Percentiles rank a stretch among this genome's conserved stretches.
These are phyloP conservation scores for Olyra latifolia DNA, from an alignment of 176 grass and related monocot species.

Conservation along the genomic window DNA sequence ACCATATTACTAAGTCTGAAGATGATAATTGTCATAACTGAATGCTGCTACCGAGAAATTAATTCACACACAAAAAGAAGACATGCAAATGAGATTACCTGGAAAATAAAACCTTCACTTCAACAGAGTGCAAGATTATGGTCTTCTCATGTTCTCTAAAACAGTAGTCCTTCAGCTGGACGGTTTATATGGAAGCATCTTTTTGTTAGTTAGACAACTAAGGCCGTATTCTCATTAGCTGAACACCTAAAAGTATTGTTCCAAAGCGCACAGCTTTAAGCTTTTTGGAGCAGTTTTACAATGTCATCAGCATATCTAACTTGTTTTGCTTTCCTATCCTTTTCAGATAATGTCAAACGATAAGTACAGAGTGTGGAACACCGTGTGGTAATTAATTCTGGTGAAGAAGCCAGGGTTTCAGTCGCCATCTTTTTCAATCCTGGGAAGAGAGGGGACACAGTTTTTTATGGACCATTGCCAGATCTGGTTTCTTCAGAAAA, in stretches of 20 bases:
- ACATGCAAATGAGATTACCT: neutral
- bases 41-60: neutral
- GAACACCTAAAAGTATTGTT: neutral
- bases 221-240: neutral
- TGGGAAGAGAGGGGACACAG: constrained; percentile 46
- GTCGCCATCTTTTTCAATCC: constrained; percentile 69
- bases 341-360: constrained; percentile 80
- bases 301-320: neutral
- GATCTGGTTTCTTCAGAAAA: constrained; percentile 53
- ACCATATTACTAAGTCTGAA: neutral
- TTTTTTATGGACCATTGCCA: constrained; percentile 65
- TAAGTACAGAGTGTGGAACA: constrained; percentile 77
- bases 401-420: constrained; percentile 67
- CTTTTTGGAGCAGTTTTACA: neutral
- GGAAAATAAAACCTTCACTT: neutral
- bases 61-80: neutral
- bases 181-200: neutral
- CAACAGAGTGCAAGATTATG: neutral
- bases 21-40: neutral
- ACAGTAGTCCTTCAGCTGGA: neutral
- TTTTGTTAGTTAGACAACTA: neutral
- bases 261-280: neutral
- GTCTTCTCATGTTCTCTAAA: neutral
- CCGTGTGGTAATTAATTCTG: constrained; percentile 53
- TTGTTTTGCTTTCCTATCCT: neutral